Evolutionary conservation across 164 flowering plant species (phyloP).

Genomic region (Tinospora cordifolia): DNA sequence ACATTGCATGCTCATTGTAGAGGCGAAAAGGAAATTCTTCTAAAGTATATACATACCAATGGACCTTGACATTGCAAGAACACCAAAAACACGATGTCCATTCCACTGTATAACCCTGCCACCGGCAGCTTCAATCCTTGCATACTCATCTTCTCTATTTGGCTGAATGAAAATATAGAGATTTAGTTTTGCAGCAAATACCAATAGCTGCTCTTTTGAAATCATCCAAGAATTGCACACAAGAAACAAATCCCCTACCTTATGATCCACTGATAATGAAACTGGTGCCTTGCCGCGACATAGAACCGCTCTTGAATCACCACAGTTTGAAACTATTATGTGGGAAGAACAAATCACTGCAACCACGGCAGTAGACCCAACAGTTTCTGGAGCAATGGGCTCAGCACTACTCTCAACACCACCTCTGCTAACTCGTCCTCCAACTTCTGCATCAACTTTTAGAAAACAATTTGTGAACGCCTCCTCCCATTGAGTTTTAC

Average conservation of each 20-base stretch:
- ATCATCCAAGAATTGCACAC: neutral
- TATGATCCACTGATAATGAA: slow-evolving; percentile 61
- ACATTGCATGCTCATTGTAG: neutral
- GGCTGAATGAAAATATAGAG: slow-evolving; percentile 49
- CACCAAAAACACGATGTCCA: slow-evolving; percentile 82
- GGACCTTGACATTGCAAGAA: slow-evolving; percentile 57
- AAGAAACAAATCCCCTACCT: slow-evolving; percentile 29
- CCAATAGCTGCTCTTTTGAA: neutral
- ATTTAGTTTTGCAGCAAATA: neutral
- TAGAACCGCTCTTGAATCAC: slow-evolving; percentile 74
- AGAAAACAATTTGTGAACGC: slow-evolving; percentile 48
- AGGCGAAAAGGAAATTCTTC: neutral
- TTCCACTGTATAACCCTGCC: slow-evolving; percentile 93
- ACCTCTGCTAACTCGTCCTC: slow-evolving; percentile 43
- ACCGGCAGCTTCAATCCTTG: slow-evolving; percentile 82
- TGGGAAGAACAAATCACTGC: slow-evolving; percentile 60
- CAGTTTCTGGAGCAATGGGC: slow-evolving; percentile 45
- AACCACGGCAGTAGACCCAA: slow-evolving; percentile 69
- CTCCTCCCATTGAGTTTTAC: slow-evolving; percentile 46
- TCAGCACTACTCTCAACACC: slow-evolving; percentile 35
- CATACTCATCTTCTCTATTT: slow-evolving; percentile 74
- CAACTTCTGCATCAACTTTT: slow-evolving; percentile 68
- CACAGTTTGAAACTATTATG: slow-evolving; percentile 64
- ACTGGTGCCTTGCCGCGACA: slow-evolving; percentile 47
- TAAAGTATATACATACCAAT: slow-evolving; percentile 21